Base-by-base conservation (phyloP, 257 asterid species). In the Ligustrum vulgare region DNA sequence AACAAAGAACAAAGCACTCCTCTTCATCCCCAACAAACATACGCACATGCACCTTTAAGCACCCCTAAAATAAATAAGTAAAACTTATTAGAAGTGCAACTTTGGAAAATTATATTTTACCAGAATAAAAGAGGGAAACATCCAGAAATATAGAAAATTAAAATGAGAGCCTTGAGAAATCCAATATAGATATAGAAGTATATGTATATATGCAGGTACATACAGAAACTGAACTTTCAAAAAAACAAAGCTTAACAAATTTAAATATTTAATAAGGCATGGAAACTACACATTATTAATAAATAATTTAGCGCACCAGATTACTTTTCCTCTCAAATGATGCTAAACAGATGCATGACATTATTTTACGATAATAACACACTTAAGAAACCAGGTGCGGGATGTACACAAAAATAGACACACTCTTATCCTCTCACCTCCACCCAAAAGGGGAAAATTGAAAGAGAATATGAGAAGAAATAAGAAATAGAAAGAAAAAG, bases 171-270 rank as follows among this genome's bases (percentile, higher is more conserved):
- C 25, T 45, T 13, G 54, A 45, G n/a, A 45, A 45, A 45, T 51
- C 62, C 62, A 51, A 51, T 18, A 51, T n/a, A 5, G 62, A 51
- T 13, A 49, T 2, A 16, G 23, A 49, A 49, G 60, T 25, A 77
- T 47, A 20, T 39, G 49, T 66, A 72, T 58, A 70, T 67, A 31
- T 49, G 62, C 35, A 78, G 28, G 32, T 20, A 62, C 2, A 6
- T 25, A 11, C 12, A 33, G 54, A 35, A 75, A 65, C 20, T 41
- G 66, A 71, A 70, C 45, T 66, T 75, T 36, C 31, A n/a, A 75
- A 28, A 67, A 34, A 35, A 75, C 25, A 16, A 74, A 20, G 34
- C 32, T 65, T 22, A 58, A 60, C 34, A 60, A 23, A 60, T 22
- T 60, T 23, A 25, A 25, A 58, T 10, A 60, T 60, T 3, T 25